phyloP scores from a whole-genome alignment of 768 basidiomycete genomes.

The Hygrophorus pudorinus region DNA sequence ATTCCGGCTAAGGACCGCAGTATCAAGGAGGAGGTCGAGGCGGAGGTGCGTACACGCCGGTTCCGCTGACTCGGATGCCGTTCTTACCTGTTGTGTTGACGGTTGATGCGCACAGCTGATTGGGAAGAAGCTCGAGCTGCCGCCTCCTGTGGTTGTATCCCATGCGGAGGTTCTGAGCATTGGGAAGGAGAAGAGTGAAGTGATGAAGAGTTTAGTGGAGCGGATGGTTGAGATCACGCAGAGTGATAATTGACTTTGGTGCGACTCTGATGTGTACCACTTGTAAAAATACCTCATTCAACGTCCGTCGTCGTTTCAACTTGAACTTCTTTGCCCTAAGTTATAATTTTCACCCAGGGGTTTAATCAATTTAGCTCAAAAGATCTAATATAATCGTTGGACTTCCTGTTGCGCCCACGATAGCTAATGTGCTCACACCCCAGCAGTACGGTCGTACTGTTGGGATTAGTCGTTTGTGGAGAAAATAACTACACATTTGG shows the following conservation, averaged over 20 bases:
- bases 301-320: too few species aligned
- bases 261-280: too few species aligned
- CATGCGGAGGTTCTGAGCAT: constrained; percentile 71
- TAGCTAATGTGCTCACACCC: too few species aligned
- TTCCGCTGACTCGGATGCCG: neutral
- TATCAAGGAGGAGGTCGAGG: constrained; percentile 65
- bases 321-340: too few species aligned
- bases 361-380: too few species aligned
- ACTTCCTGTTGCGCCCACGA: too few species aligned
- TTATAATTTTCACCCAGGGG: too few species aligned
- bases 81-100: constrained; percentile 3
- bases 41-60: constrained; percentile 69
- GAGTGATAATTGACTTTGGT: neutral
- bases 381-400: too few species aligned
- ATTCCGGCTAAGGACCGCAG: constrained; percentile 57
- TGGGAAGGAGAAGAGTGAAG: constrained; percentile 57
- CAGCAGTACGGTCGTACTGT: too few species aligned
- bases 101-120: constrained; percentile 36
- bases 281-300: too few species aligned
- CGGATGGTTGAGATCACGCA: constrained; percentile 37
- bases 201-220: constrained; percentile 64
- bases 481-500: too few species aligned
- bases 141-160: constrained; percentile 42
- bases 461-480: too few species aligned
- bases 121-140: constrained; percentile 38